Evolutionary conservation across 371 early-diverging fungal species (phyloP).

Genomic region (Syncephalastrum sp.): DNA sequence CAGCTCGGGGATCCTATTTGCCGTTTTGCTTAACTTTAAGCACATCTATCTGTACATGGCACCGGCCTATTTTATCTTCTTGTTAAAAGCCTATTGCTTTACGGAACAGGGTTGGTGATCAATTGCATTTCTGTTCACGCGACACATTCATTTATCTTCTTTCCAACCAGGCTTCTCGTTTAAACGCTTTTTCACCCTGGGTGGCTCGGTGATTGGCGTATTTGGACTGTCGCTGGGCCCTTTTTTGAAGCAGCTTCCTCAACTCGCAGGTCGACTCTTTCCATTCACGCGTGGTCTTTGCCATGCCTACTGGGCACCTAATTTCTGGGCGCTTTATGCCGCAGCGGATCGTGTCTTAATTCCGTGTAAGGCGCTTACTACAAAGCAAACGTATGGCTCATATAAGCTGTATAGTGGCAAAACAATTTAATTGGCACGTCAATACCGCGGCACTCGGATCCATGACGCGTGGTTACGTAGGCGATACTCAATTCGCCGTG

Average conservation of each 20-base stretch:
- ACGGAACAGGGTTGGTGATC: conserved; percentile 25
- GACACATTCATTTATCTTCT: not conserved
- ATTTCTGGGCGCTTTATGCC: conserved; percentile 95
- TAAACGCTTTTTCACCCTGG: conserved; percentile 57
- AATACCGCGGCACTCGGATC: conserved; percentile 56
- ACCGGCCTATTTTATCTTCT: conserved; percentile 91
- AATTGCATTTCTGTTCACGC: conserved; percentile 10
- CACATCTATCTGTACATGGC: conserved; percentile 96
- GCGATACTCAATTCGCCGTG: conserved; percentile 82
- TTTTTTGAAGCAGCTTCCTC: conserved; percentile 72
- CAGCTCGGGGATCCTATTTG: conserved; percentile 80
- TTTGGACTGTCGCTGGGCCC: conserved; percentile 86
- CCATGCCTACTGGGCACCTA: conserved; percentile 98
- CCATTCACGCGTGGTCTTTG: conserved; percentile 95
- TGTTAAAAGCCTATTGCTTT: conserved; percentile 85
- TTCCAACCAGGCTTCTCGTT: conserved; percentile 30
- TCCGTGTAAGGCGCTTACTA: conserved; percentile 19
- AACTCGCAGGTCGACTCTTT: conserved; percentile 86
- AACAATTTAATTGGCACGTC: conserved; percentile 38
- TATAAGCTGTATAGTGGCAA: conserved; percentile 28
- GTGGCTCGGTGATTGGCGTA: conserved; percentile 61
- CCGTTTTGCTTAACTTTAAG: conserved; percentile 90
- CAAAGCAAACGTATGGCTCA: too few species aligned
- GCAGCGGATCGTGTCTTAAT: conserved; percentile 77
- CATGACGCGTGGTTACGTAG: conserved; percentile 91